These are phyloP conservation scores for Populus hybrid DNA, from an alignment of 441 rosid species.

Conservation along the genomic window DNA sequence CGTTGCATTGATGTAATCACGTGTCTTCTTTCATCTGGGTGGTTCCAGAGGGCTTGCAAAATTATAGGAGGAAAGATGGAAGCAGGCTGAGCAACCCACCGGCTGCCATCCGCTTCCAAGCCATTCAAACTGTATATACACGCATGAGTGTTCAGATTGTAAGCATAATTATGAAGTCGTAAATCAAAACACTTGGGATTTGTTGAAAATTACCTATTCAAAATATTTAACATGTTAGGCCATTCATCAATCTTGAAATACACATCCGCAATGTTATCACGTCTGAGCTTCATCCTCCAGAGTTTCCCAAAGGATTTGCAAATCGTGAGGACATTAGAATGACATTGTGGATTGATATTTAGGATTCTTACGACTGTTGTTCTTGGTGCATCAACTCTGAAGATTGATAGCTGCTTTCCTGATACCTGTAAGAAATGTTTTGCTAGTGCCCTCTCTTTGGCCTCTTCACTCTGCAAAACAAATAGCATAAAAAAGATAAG, in stretches of 20 bases:
- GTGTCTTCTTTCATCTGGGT: slow-evolving; percentile 29
- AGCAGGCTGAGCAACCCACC: slow-evolving; percentile 32
- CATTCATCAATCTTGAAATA: slow-evolving; percentile 29
- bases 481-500: background rate
- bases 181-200: background rate
- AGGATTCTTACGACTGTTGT: slow-evolving; percentile 39
- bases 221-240: slow-evolving; percentile 40
- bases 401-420: slow-evolving; percentile 24
- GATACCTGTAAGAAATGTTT: slow-evolving; percentile 24
- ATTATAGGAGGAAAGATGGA: slow-evolving; percentile 29
- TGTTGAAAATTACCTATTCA: slow-evolving; percentile 26
- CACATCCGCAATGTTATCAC: slow-evolving; percentile 18
- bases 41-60: slow-evolving; percentile 31
- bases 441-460: slow-evolving; percentile 39
- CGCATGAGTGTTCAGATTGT: background rate
- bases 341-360: slow-evolving; percentile 5
- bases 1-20: slow-evolving; percentile 18
- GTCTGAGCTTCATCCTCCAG: background rate
- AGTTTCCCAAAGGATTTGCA: slow-evolving; percentile 25
- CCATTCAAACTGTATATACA: slow-evolving; percentile 34
- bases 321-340: background rate
- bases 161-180: background rate
- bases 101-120: slow-evolving; percentile 19
- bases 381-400: slow-evolving; percentile 43
- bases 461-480: slow-evolving; percentile 33